Conservation (phyloP, 1,139 yeast genomes). For the Kurtzmaniella quercitrusa region DNA sequence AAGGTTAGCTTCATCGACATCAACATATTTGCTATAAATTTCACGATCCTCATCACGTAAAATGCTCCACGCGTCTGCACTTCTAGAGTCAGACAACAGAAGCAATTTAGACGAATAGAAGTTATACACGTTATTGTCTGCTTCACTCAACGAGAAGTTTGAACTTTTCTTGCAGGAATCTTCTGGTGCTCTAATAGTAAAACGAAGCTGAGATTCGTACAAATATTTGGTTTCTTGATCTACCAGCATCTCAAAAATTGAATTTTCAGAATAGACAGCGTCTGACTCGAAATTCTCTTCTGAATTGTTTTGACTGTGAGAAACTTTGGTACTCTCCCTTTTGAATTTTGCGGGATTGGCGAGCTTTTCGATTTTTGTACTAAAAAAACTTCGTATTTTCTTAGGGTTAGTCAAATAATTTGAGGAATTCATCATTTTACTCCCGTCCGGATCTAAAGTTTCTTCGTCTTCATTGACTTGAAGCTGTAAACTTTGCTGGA, state of each 20-base stretch:
- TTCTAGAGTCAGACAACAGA: constrained; percentile 3
- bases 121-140: constrained; percentile 14
- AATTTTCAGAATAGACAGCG: not conserved
- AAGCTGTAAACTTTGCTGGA: constrained; percentile 6
- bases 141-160: constrained; percentile 1
- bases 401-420: constrained; percentile 22
- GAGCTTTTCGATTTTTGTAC: constrained; percentile 31
- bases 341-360: constrained; percentile 18
- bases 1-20: constrained; percentile 23
- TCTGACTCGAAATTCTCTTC: not conserved
- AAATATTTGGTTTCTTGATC: constrained; percentile 8
- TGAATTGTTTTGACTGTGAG: not conserved
- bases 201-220: constrained; percentile 9
- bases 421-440: constrained; percentile 4
- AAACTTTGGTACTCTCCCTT: not conserved
- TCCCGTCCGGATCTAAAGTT: constrained; percentile 2
- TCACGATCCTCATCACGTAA: constrained; percentile 14
- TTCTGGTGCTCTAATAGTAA: not conserved
- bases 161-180: not conserved
- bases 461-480: not conserved
- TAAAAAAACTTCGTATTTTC: constrained; percentile 24
- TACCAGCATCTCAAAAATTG: constrained; percentile 2
- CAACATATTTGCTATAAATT: constrained; percentile 23
- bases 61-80: not conserved
- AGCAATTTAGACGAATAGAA: constrained; percentile 12